These are phyloP conservation scores for Neurospora sp. DNA, from an alignment of 495 filamentous ascomycete species.

Conservation along the genomic window DNA sequence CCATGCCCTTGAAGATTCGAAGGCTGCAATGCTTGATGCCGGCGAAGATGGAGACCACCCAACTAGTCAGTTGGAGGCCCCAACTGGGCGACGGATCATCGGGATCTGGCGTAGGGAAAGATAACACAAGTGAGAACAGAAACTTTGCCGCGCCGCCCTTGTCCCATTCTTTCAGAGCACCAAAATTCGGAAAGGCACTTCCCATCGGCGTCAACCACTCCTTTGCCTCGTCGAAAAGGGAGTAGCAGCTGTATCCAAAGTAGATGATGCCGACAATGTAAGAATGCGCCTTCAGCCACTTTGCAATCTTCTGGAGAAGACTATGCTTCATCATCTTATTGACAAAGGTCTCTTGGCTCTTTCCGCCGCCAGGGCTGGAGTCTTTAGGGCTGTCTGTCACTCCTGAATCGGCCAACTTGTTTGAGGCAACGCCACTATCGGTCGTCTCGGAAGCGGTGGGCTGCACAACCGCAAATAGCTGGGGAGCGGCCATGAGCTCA, in stretches of 20 bases:
- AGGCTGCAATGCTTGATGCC: neutral
- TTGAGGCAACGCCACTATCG: neutral
- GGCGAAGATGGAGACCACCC: neutral
- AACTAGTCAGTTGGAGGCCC: neutral
- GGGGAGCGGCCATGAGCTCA: neutral
- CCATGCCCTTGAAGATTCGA: neutral
- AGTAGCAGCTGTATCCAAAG: neutral
- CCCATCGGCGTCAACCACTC: neutral
- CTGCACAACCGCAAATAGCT: neutral
- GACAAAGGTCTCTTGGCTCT: neutral
- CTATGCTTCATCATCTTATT: neutral
- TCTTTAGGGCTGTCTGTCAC: neutral
- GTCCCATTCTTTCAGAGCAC: neutral
- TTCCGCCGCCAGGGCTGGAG: neutral
- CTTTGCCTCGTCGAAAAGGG: neutral
- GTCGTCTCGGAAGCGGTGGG: neutral
- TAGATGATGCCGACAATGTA: neutral
- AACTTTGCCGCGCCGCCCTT: neutral
- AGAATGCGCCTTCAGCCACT: neutral
- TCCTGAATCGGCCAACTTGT: no score
- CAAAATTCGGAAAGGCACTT: neutral
- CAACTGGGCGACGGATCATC: neutral
- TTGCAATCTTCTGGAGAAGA: neutral
- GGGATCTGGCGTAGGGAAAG: neutral
- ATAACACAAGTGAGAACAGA: neutral